phyloP scores from a whole-genome alignment of 176 grass and related monocot species.

The Sorghum bicolor region DNA sequence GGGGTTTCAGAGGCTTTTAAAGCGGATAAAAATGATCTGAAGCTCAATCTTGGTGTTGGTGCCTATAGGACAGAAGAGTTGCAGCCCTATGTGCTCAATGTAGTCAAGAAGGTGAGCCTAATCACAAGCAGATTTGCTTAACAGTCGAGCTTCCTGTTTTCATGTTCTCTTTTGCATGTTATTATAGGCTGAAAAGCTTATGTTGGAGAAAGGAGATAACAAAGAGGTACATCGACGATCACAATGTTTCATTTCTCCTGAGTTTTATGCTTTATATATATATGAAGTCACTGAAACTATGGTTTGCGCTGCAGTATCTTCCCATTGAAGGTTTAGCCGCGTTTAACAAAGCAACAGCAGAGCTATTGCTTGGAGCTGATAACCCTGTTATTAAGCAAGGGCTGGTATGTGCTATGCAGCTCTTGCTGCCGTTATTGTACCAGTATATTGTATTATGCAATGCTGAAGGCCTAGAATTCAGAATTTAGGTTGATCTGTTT shows the following conservation, averaged over 20 bases:
- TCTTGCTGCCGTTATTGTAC: neutral
- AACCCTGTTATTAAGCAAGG: constrained; percentile 71
- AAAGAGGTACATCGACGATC: constrained; percentile 63
- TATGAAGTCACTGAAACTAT: constrained; percentile 4
- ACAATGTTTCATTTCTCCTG: neutral
- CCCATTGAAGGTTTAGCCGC: constrained; percentile 94
- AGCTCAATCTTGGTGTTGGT: constrained; percentile 94
- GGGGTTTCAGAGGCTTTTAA: constrained; percentile 93
- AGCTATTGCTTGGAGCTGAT: constrained; percentile 81
- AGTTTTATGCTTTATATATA: neutral
- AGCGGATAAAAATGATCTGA: constrained; percentile 74
- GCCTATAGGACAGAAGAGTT: constrained; percentile 98
- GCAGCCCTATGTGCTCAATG: constrained; percentile 79
- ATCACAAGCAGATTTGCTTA: neutral
- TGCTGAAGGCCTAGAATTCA: neutral
- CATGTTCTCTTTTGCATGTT: constrained; percentile 19
- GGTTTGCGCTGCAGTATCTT: constrained; percentile 69
- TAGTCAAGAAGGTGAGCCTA: constrained; percentile 80
- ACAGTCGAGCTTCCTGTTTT: constrained; percentile 1
- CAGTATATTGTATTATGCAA: neutral
- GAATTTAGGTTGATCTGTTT: neutral
- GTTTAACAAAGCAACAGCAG: constrained; percentile 94
- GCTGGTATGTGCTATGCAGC: constrained; percentile 40
- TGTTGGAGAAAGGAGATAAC: constrained; percentile 95
- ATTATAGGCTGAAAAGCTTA: constrained; percentile 74